A percentile compares a stretch with the other conserved stretches of the same genome.
Evolutionary conservation across 257 asterid genomes (phyloP).

Genomic region (Echium plantagineum): DNA sequence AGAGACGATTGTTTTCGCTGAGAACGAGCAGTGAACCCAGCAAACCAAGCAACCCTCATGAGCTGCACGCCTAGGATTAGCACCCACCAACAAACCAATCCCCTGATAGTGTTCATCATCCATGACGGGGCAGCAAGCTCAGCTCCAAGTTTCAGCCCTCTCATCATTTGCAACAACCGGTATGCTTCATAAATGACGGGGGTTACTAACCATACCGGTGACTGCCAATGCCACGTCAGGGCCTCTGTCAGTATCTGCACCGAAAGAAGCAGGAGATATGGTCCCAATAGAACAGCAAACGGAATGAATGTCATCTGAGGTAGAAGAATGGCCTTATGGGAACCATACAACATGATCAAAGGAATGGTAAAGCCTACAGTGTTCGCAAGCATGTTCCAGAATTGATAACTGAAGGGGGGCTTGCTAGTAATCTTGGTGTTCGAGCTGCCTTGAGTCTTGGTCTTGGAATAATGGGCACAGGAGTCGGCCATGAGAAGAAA

Average conservation of each 20-base stretch:
- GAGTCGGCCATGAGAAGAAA: conserved; percentile 93
- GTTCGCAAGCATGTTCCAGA: conserved; percentile 76
- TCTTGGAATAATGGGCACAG: conserved; percentile 36
- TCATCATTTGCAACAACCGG: conserved; percentile 80
- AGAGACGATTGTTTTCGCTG: conserved; percentile 19
- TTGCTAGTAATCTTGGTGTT: conserved; percentile 13
- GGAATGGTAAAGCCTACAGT: conserved; percentile 48
- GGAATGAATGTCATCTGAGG: conserved; percentile 60
- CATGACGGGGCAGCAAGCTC: conserved; percentile 67
- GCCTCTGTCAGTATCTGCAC: conserved; percentile 77
- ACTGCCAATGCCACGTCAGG: conserved; percentile 96
- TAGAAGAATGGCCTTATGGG: conserved; percentile 48
- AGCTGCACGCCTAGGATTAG: conserved; percentile 89
- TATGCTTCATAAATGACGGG: conserved; percentile 79
- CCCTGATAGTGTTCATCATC: conserved; percentile 62
- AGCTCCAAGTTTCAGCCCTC: conserved; percentile 77
- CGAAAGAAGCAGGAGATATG: conserved; percentile 68
- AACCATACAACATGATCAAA: conserved; percentile 25
- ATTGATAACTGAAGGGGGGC: conserved; percentile 61
- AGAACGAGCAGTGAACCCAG: conserved; percentile 60
- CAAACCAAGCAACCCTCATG: conserved; percentile 96
- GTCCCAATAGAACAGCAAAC: conserved; percentile 64
- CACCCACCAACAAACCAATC: conserved; percentile 89
- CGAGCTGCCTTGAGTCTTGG: conserved; percentile 13
- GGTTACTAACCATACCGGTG: conserved; percentile 90